Base-by-base conservation (phyloP, 192 early-diverging fungal species). In the Dissophora globulifera region DNA sequence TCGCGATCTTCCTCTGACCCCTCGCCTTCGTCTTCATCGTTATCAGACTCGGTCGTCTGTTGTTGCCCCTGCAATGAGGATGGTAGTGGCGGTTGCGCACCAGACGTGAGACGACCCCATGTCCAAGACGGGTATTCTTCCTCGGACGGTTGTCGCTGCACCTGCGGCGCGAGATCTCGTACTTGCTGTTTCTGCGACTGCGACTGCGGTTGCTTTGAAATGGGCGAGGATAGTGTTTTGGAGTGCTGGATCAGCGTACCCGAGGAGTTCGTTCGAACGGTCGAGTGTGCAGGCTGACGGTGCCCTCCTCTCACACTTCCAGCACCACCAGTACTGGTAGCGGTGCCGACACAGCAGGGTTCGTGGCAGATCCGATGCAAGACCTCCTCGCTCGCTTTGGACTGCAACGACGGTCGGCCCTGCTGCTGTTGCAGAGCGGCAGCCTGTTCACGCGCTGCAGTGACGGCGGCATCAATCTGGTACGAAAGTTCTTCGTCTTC, bases 401-500 rank as follows among this genome's bases (percentile, higher is more conserved):
- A 38, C 1, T n/a, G 43, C 9, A 45, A 17, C 4, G 16, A 5
- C 43, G 9, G 4, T 12, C n/a, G 15, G 9, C 43, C 4, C 16
- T 46, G 27, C 6, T 20, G 15, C 1, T 59, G 57, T 46, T 58
- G 20, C 26, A 41, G 55, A n/a, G n/a, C n/a, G n/a, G n/a, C n/a
- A n/a, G n/a, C n/a, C 23, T 33, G 55, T 41, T 32, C 55, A 31
- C 25, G 50, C 4, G 26, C 26, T 27, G 57, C 57, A 9, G 57
- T 59, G 23, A 43, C 57, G 27, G 57, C 57, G 25, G 57, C 57
- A 25, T 59, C 57, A 22, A 59, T 59, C 19, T 59, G 42, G 23
- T 59, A 59, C 42, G 57, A 42, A 16, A 59, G 42, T 32, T 59
- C 57, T 46, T 76, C 72, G 15, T 76, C 72, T 23, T 67, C 72